phyloP scores from a whole-genome alignment of 2,329 filamentous ascomycete species.

The Trichoderma gracile region DNA sequence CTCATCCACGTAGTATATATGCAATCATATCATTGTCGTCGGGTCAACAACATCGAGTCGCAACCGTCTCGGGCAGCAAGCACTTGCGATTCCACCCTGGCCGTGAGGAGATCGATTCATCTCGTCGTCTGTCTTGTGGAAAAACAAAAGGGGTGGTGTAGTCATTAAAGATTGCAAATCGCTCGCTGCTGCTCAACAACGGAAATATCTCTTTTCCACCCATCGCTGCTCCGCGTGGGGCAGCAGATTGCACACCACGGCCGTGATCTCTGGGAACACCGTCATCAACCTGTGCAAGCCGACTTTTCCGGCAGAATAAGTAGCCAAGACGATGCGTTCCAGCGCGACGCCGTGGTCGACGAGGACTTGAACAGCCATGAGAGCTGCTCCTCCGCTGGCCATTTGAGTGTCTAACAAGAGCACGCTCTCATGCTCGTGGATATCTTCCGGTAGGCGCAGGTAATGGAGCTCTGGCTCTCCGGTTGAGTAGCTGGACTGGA shows the following conservation, averaged over 20 bases:
- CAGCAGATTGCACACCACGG: constrained; percentile 81
- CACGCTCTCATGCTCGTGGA: constrained; percentile 75
- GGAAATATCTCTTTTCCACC: constrained; percentile 87
- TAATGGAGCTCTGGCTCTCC: constrained; percentile 94
- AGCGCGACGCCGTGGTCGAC: constrained; percentile 89
- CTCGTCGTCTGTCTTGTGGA: not conserved
- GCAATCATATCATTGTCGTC: not conserved
- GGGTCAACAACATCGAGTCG: not conserved
- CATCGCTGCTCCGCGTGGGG: constrained; percentile 82
- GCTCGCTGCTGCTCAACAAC: constrained; percentile 59
- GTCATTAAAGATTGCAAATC: not conserved
- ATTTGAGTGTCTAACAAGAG: constrained; percentile 91
- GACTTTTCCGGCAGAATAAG: constrained; percentile 82
- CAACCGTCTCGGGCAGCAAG: not conserved
- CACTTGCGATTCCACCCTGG: not conserved
- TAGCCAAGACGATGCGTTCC: constrained; percentile 85
- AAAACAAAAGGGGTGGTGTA: not conserved
- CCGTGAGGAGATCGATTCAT: not conserved
- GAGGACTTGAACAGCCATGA: constrained; percentile 97
- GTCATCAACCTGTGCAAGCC: constrained; percentile 82
- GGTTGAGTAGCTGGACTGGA: constrained; percentile 82
- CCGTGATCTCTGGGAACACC: constrained; percentile 83
- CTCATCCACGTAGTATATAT: not conserved
- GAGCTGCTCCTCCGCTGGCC: constrained; percentile 77
- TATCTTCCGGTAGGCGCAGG: constrained; percentile 73